These are phyloP conservation scores for Leccinum variabile DNA, from an alignment of 1,284 basidiomycete species.

Conservation along the genomic window DNA sequence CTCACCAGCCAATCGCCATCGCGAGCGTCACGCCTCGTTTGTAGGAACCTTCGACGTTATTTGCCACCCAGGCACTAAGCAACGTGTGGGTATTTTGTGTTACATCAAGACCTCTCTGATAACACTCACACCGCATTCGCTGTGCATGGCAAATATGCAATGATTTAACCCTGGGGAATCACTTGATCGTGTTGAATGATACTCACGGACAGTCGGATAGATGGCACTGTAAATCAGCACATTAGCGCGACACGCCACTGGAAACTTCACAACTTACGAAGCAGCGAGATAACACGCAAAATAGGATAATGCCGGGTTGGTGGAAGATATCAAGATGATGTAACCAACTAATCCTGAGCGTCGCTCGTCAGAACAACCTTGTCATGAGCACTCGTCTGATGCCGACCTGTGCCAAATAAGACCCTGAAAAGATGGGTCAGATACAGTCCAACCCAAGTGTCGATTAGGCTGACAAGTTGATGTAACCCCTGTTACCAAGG, in stretches of 20 bases:
- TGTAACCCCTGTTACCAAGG: slow-evolving; percentile 43
- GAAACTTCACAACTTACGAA: slow-evolving; percentile 37
- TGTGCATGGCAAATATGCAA: slow-evolving; percentile 14
- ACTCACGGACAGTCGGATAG: slow-evolving; percentile 49
- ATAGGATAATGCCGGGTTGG: slow-evolving; percentile 44
- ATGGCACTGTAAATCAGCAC: slow-evolving; percentile 37
- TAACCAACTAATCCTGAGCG: slow-evolving; percentile 46
- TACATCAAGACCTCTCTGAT: not conserved
- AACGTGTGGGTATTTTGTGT: not conserved
- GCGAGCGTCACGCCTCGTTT: slow-evolving; percentile 44
- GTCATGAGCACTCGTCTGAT: not conserved
- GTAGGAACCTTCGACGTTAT: slow-evolving; percentile 49
- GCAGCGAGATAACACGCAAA: slow-evolving; percentile 49
- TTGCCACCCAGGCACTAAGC: slow-evolving; percentile 49
- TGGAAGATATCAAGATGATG: slow-evolving; percentile 50
- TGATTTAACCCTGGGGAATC: slow-evolving; percentile 8
- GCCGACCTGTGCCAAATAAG: slow-evolving; percentile 38
- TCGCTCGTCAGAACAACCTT: slow-evolving; percentile 4
- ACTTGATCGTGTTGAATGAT: not conserved
- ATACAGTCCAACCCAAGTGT: slow-evolving; percentile 10
- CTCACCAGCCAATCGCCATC: slow-evolving; percentile 38
- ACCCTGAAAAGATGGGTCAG: slow-evolving; percentile 19
- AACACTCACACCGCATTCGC: slow-evolving; percentile 49
- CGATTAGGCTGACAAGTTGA: slow-evolving; percentile 44
- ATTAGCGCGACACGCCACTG: slow-evolving; percentile 5